Evolutionary conservation across 768 basidiomycete genomes (phyloP).

Genomic region (Amanita muscaria): DNA sequence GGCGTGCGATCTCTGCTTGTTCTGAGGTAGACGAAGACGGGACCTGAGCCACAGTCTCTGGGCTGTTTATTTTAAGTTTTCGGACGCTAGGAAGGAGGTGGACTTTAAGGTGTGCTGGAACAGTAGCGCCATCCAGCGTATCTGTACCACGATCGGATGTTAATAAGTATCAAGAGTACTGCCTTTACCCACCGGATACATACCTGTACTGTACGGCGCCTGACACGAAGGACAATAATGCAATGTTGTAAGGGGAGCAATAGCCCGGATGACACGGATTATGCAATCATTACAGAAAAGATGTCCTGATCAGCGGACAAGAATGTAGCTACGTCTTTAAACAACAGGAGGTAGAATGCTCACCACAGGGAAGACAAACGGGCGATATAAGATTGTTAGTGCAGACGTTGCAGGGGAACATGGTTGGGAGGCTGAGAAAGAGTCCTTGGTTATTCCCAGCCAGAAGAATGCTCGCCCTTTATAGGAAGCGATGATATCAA

Average conservation of each 20-base stretch:
- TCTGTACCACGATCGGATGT: constrained; percentile 22
- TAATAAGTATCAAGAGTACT: constrained; percentile 1
- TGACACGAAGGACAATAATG: constrained; percentile 55
- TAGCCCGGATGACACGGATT: constrained; percentile 36
- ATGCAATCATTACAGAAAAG: constrained; percentile 59
- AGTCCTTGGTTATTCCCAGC: not conserved
- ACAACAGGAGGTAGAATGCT: constrained; percentile 13
- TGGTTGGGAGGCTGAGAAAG: constrained; percentile 11
- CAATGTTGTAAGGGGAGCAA: constrained; percentile 34
- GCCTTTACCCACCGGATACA: constrained; percentile 3
- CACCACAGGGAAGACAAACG: constrained; percentile 58
- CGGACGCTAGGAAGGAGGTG: constrained; percentile 52
- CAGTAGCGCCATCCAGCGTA: constrained; percentile 35
- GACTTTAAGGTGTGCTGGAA: constrained; percentile 51
- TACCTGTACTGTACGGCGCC: constrained; percentile 46
- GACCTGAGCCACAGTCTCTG: constrained; percentile 13
- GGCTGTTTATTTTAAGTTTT: constrained; percentile 39
- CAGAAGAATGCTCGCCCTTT: not conserved
- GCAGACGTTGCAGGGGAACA: constrained; percentile 56
- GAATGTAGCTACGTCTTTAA: not conserved
- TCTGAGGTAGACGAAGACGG: constrained; percentile 12
- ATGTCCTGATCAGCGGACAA: constrained; percentile 33
- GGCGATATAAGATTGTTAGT: constrained; percentile 45
- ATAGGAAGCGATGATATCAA: not conserved
- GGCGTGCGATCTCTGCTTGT: constrained; percentile 28